Percentiles rank a stretch among this genome's conserved stretches.
Conservation (phyloP, 768 basidiomycete species). For the Hericium erinaceus region DNA sequence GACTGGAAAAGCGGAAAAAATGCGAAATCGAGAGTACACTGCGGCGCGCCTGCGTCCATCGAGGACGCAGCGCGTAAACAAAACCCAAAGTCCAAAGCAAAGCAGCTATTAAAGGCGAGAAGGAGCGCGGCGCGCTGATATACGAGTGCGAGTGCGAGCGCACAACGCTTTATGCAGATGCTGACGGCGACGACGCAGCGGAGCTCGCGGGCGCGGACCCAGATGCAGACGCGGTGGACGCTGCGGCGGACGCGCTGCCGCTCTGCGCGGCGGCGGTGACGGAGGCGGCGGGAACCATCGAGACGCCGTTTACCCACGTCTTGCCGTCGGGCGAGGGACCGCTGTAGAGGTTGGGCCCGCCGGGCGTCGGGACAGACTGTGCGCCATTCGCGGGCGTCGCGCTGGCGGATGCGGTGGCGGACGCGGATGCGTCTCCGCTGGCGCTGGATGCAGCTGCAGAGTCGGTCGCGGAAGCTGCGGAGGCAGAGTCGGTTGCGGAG, state of each 20-base stretch:
- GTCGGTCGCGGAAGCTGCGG: background rate
- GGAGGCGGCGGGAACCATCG: slow-evolving; percentile 13
- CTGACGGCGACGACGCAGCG: background rate
- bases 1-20: background rate
- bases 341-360: slow-evolving; percentile 31
- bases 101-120: background rate
- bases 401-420: slow-evolving; percentile 16
- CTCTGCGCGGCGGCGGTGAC: background rate
- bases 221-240: background rate
- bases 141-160: background rate
- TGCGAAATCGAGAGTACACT: background rate
- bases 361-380: slow-evolving; percentile 15
- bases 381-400: slow-evolving; percentile 9
- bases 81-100: background rate
- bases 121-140: background rate
- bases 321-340: slow-evolving; percentile 20
- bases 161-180: background rate
- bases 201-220: background rate
- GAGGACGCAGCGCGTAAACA: background rate
- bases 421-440: background rate
- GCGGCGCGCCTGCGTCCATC: background rate
- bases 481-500: slow-evolving; percentile 1
- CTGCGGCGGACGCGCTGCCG: background rate
- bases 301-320: slow-evolving; percentile 38
- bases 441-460: background rate